Percentiles rank a stretch among this genome's conserved stretches.
Evolutionary conservation across 345 rosid genomes (phyloP).

Genomic region (Rhodamnia rubescens): DNA sequence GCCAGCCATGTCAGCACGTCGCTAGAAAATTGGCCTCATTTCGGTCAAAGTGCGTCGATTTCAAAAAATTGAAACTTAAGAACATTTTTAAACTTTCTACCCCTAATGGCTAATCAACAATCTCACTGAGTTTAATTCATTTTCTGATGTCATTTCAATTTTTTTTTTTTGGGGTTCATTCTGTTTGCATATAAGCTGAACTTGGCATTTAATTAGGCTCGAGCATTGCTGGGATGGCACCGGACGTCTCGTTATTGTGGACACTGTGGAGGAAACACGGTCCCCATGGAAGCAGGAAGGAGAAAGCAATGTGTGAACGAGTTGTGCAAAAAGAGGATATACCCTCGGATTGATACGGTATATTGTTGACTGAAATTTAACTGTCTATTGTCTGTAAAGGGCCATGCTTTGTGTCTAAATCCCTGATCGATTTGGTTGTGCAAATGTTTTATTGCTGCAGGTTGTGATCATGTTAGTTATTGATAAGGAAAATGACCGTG

Average conservation of each 20-base stretch:
- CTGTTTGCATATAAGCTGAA: background rate
- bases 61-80: background rate
- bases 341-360: conserved; percentile 95
- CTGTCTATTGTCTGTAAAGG: background rate
- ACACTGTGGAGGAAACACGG: conserved; percentile 55
- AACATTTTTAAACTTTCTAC: background rate
- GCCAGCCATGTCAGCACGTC: background rate
- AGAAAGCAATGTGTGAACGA: conserved; percentile 63
- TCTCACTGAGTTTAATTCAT: background rate
- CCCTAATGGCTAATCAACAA: background rate
- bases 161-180: background rate
- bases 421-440: background rate
- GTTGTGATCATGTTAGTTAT: conserved; percentile 95
- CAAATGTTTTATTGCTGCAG: conserved; percentile 20
- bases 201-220: conserved; percentile 37
- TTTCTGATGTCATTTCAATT: background rate
- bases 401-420: background rate
- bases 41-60: background rate
- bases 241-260: conserved; percentile 61
- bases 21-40: background rate
- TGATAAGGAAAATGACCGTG: conserved; percentile 76
- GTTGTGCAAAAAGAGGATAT: conserved; percentile 50
- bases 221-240: conserved; percentile 91
- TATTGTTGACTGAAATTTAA: background rate
- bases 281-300: conserved; percentile 74